A percentile compares a stretch with the other conserved stretches of the same genome.
phyloP scores from a whole-genome alignment of 768 basidiomycete genomes.

The Tulasnella sp. region DNA sequence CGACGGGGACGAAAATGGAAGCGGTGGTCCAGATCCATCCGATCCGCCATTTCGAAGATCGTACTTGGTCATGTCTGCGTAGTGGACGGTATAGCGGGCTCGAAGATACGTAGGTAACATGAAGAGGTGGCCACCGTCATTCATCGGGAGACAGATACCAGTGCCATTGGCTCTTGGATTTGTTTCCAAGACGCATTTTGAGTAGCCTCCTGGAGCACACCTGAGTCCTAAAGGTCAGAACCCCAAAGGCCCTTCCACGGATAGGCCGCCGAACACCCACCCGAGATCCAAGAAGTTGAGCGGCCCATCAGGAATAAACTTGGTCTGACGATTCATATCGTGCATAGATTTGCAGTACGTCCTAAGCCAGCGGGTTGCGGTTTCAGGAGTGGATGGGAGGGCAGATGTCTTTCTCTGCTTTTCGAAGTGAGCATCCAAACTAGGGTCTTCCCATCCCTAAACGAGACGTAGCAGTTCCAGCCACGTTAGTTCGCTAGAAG shows the following conservation, averaged over 20 bases:
- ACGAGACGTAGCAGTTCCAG: not conserved
- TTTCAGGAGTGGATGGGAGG: not conserved
- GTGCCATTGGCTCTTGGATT: too few relatives aligned
- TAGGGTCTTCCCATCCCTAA: not conserved
- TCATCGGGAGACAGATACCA: too few relatives aligned
- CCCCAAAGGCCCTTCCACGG: not conserved
- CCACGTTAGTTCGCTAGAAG: not conserved
- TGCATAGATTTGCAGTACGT: not conserved
- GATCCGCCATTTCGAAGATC: too few relatives aligned
- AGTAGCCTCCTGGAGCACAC: not conserved
- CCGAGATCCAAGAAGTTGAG: not conserved
- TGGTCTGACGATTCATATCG: not conserved
- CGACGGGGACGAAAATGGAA: too few relatives aligned
- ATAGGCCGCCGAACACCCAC: not conserved
- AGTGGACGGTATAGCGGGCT: too few relatives aligned
- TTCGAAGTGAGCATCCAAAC: not conserved
- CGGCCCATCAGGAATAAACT: not conserved
- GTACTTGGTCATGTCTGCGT: too few relatives aligned
- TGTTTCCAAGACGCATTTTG: too few relatives aligned
- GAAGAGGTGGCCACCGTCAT: too few relatives aligned
- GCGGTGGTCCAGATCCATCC: too few relatives aligned
- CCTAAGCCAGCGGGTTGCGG: not conserved
- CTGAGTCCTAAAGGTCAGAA: not conserved
- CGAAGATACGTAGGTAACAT: too few relatives aligned
- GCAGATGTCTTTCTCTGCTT: not conserved